A percentile compares a stretch with the other conserved stretches of the same genome.
phyloP scores from a whole-genome alignment of 2,329 filamentous ascomycete species.

The Fusarium liriodendri region DNA sequence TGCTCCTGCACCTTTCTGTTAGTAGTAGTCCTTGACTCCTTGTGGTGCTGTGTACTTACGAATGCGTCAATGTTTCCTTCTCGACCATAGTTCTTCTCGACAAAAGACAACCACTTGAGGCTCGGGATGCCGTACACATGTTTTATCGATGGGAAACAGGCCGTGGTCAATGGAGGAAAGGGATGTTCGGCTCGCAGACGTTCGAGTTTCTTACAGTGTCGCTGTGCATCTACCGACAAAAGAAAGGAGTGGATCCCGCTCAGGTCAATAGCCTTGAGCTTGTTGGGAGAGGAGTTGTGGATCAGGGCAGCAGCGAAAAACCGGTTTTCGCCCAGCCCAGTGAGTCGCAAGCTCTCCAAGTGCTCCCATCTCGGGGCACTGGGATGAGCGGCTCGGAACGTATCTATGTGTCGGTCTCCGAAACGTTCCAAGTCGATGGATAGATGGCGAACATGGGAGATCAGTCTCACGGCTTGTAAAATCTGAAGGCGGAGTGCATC shows the following conservation, averaged over 20 bases:
- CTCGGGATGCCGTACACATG: not conserved
- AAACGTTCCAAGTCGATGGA: not conserved
- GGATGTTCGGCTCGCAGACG: not conserved
- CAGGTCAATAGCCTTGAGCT: not conserved
- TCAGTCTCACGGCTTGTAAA: not conserved
- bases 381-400: not conserved
- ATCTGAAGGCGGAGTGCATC: not conserved
- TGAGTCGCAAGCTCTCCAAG: not conserved
- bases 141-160: not conserved
- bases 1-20: not conserved
- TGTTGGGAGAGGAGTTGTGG: not conserved
- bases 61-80: not conserved
- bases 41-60: not conserved
- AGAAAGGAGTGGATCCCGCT: not conserved
- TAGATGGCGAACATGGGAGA: not conserved
- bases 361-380: not conserved
- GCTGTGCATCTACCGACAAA: not conserved
- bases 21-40: not conserved
- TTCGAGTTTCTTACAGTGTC: not conserved
- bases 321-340: not conserved
- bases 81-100: not conserved
- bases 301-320: not conserved
- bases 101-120: not conserved
- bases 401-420: not conserved
- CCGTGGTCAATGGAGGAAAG: not conserved